Evolutionary conservation across 805 yeast species (phyloP), one percentile per base, ranked within the genome.

Genomic region (Nematodospora valgi): DNA sequence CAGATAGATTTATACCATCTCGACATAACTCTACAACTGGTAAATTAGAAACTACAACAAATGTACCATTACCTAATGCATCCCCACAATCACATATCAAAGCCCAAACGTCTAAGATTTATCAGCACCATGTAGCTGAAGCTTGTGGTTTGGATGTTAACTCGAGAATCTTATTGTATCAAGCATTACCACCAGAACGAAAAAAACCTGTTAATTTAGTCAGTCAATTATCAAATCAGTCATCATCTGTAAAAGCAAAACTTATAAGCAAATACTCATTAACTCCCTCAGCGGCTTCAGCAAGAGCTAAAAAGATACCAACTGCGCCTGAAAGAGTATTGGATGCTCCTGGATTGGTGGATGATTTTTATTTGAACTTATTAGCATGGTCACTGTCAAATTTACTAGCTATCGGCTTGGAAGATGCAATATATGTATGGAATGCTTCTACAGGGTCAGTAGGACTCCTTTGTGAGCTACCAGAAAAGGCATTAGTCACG

Each of bases 261-360:
- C 49, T 60, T 29, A 49, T 58, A 26, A 54, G 39, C 52, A 49
- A 47, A 30, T 58, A 59, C 32, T 53, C 64, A 23, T 51, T 64
- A 30, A 61, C 68, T 8, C 72, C 80, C 0, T 62, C 72, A 9
- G 67, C 73, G 18, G 84, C 82, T 4, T 70, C 78, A 23, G 79
- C 84, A 12, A 68, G 88, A 49, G 75, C 86, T 32, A 78, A 95
- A 46, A 81, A 80, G 47, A 72, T 93, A 30, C 86, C 94, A 17
- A 78, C 86, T 0, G 85, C 86, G 22, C 98, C 98, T 1, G 96
- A 86, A 45, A 74, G 95, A 44, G 95, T 93, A 1, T 68, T 93
- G 26, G 98, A 93, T 62, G 98, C 98, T 0, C 98, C 98, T 0
- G 96, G 96, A 0, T 72, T 89, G 39, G 73, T 82, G 15, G 96